Base-by-base conservation (phyloP, 179 eudicot genomes). In the Patellifolia procumbens region DNA sequence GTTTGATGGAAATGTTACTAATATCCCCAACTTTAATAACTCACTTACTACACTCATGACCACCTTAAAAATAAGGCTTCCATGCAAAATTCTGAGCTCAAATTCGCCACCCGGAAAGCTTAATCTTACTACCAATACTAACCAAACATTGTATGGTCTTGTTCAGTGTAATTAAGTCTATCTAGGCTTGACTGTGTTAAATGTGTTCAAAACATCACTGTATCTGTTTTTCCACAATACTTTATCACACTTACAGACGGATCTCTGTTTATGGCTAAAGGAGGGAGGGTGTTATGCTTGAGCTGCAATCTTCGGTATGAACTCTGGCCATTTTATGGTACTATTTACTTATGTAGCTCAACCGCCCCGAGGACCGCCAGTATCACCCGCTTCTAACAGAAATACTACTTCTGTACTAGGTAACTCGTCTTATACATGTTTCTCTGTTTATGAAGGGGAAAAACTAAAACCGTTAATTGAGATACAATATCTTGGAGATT, bases 81-180 rank as follows among this genome's bases (percentile, higher is more conserved):
- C 0, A 43, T 35, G 0, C 87, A 84, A 10, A 72, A 83, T 35
- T 68, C 81, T 49, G 52, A 26, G 20, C 69, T 43, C 37, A 82
- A 86, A 48, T 86, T 68, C 75, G 91, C 88, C 0, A 66, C n/a
- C 65, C 1, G 79, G 69, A 9, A 26, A 66, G 10, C 61, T 43
- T 0, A 59, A 51, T n/a, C n/a, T n/a, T 12, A 68, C 66, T 2
- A 29, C 83, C 0, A 0, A 2, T 53, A 7, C 28, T 16, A 71
- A 63, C 45, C 32, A 51, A 24, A 79, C 75, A 0, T 9, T 88
- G 43, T 86, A 83, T 29, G 86, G 66, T 9, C 80, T 74, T 34
- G 83, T 72, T n/a, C 88, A 89, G 82, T 89, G 17, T n/a, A 63
- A 65, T 15, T 88, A 88, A 0, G 86, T 65, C 42, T 88, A 20